Conservation (phyloP, 2,329 filamentous ascomycete species). For the Dothistroma septosporum region DNA sequence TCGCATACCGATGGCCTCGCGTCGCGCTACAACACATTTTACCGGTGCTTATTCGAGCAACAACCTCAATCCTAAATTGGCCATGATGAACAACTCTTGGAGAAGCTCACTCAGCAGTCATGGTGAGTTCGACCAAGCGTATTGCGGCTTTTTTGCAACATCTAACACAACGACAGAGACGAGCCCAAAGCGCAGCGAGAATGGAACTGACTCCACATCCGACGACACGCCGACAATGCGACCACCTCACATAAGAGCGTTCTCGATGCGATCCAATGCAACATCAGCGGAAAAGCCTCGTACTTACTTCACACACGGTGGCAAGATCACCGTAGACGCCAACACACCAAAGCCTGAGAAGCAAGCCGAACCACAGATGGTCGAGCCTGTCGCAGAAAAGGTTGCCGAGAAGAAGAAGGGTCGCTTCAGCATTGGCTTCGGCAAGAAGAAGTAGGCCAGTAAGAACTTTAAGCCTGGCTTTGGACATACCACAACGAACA, state of each 20-base stretch:
- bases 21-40: constrained; percentile 15
- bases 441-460: constrained; percentile 18
- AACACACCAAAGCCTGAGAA: constrained; percentile 6
- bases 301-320: constrained; percentile 30
- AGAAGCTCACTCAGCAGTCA: constrained; percentile 25
- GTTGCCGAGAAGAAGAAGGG: constrained; percentile 29
- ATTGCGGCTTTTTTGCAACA: background rate
- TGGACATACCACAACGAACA: background rate
- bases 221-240: constrained; percentile 7
- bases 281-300: constrained; percentile 20
- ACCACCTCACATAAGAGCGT: constrained; percentile 6
- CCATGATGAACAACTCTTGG: constrained; percentile 7
- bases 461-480: background rate
- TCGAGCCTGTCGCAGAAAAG: constrained; percentile 6
- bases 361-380: background rate
- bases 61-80: constrained; percentile 9
- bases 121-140: constrained; percentile 18
- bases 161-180: constrained; percentile 17
- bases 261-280: constrained; percentile 10
- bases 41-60: constrained; percentile 2
- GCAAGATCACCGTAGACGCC: constrained; percentile 22
- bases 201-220: constrained; percentile 10
- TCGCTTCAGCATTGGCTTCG: constrained; percentile 26
- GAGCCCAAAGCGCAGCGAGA: constrained; percentile 25
- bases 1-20: constrained; percentile 6